A percentile compares a stretch with the other conserved stretches of the same genome.
Conservation (phyloP, 495 filamentous ascomycete species). For the Parathielavia hyrcaniae region DNA sequence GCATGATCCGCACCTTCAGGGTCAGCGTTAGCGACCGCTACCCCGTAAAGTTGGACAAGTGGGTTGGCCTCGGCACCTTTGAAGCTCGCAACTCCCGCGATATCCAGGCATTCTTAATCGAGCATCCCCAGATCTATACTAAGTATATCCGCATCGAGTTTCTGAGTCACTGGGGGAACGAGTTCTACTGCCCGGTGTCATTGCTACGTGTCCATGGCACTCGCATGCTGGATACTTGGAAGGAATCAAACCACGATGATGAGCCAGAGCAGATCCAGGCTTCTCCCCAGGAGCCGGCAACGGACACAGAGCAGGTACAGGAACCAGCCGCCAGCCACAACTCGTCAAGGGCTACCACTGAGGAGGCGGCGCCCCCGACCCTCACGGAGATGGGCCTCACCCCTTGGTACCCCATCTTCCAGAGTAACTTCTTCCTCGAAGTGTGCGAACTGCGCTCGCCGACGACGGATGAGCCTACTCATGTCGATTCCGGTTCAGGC, state of each 20-base stretch:
- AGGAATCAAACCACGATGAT: constrained; percentile 49
- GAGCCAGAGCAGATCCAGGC: constrained; percentile 39
- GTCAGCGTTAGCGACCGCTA: constrained; percentile 90
- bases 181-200: constrained; percentile 92
- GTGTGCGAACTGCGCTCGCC: constrained; percentile 26
- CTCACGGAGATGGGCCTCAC: constrained; percentile 25
- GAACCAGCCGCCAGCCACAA: constrained; percentile 5
- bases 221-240: constrained; percentile 91
- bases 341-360: neutral
- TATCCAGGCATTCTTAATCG: constrained; percentile 86
- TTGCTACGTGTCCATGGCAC: constrained; percentile 88
- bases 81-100: constrained; percentile 87
- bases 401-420: constrained; percentile 27
- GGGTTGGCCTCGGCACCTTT: constrained; percentile 82
- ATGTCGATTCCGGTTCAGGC: constrained; percentile 15
- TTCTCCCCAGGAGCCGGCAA: constrained; percentile 20
- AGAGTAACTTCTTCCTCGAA: constrained; percentile 11
- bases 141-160: constrained; percentile 89
- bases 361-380: constrained; percentile 7
- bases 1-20: constrained; percentile 84
- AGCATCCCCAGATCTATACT: constrained; percentile 93
- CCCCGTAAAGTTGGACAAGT: constrained; percentile 84
- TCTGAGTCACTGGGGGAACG: constrained; percentile 86
- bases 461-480: constrained; percentile 26
- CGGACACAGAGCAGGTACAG: constrained; percentile 32